phyloP scores from a whole-genome alignment of 139 green algal genomes.

The Yamagishiella unicocca region DNA sequence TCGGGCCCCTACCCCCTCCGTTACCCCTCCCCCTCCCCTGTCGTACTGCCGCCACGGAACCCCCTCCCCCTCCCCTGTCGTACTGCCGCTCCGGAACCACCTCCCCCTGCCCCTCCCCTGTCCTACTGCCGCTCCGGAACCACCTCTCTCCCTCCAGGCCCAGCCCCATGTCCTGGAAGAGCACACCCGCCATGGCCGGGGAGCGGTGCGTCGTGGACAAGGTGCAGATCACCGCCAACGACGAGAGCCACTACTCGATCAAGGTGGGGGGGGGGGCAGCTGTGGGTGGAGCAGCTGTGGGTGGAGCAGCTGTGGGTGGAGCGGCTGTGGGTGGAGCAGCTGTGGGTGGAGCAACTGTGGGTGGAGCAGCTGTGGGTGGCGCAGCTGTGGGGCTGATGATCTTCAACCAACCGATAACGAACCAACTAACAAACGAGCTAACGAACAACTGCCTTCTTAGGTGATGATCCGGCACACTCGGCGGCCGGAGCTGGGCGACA shows the following conservation, averaged over 20 bases:
- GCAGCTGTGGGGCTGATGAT: no score
- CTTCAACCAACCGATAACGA: no score
- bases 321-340: no score
- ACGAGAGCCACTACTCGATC: conserved; percentile 89
- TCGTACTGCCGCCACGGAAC: no score
- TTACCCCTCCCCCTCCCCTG: background rate
- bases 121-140: background rate
- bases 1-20: no score
- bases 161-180: conserved; percentile 79
- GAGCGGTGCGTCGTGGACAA: conserved; percentile 93
- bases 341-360: no score
- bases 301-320: no score
- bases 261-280: conserved; percentile 72
- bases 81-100: background rate
- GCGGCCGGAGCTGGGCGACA: conserved; percentile 96
- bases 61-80: background rate
- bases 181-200: conserved; percentile 68
- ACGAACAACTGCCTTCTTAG: no score
- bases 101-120: background rate
- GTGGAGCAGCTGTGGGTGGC: no score
- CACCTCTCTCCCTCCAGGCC: conserved; percentile 50
- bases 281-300: background rate
- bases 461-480: conserved; percentile 90
- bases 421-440: no score
- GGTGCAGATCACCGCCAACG: conserved; percentile 96